Evolutionary conservation across 768 basidiomycete species (phyloP).

Genomic region (Tricholoma bakamatsutake): DNA sequence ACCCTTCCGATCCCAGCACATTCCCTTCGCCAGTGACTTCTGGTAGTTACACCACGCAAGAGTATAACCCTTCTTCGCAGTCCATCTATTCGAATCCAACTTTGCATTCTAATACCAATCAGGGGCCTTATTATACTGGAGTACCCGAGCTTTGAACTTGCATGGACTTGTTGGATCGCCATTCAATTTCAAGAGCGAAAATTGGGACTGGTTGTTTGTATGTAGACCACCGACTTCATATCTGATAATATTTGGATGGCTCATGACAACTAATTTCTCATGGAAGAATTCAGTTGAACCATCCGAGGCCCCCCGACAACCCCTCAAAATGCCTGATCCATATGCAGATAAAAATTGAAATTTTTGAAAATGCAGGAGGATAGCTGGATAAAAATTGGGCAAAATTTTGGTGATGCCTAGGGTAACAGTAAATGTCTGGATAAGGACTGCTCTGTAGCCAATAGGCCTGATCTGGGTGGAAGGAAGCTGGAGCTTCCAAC

Average conservation of each 20-base stretch:
- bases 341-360: too few relatives aligned
- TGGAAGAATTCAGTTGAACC: neutral
- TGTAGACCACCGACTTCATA: neutral
- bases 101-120: conserved; percentile 7
- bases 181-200: neutral
- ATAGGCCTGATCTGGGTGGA: too few relatives aligned
- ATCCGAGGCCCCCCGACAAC: too few relatives aligned
- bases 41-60: conserved; percentile 7
- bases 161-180: neutral
- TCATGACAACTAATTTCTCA: neutral
- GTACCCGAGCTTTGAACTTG: conserved; percentile 23
- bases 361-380: too few relatives aligned
- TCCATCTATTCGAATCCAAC: conserved; percentile 8
- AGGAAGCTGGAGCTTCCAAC: too few relatives aligned
- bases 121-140: conserved; percentile 23
- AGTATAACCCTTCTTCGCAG: conserved; percentile 8
- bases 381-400: too few relatives aligned
- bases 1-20: conserved; percentile 37
- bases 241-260: neutral
- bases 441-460: too few relatives aligned
- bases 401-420: too few relatives aligned
- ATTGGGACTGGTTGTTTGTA: neutral
- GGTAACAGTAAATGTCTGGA: too few relatives aligned
- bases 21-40: conserved; percentile 23
- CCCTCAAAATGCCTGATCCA: too few relatives aligned